Conservation (phyloP, 2,329 filamentous ascomycete species). For the Fusarium newnesense region DNA sequence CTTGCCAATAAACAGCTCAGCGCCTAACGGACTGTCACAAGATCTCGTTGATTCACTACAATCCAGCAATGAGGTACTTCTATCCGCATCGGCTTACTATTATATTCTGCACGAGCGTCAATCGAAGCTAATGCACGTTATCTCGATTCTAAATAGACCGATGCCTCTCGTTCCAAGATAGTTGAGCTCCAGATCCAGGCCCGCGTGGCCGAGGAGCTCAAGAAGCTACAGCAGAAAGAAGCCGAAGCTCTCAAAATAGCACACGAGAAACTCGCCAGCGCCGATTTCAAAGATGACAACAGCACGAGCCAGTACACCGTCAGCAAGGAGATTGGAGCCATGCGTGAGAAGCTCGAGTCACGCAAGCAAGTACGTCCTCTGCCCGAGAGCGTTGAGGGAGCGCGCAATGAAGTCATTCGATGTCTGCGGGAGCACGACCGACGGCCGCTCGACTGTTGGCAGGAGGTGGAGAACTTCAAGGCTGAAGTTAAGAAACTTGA, state of each 20-base stretch:
- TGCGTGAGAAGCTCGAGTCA: constrained; percentile 69
- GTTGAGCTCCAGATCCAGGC: constrained; percentile 89
- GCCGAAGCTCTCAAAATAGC: constrained; percentile 74
- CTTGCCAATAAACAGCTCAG: constrained; percentile 50
- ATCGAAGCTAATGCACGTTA: constrained; percentile 24
- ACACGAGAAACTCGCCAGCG: constrained; percentile 70
- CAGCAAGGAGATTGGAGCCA: constrained; percentile 67
- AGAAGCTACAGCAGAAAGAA: constrained; percentile 78
- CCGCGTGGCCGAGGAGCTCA: constrained; percentile 87
- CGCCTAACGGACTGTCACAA: constrained; percentile 73
- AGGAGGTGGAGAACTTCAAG: constrained; percentile 92
- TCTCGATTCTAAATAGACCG: constrained; percentile 71
- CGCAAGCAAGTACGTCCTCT: constrained; percentile 74
- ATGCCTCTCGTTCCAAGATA: constrained; percentile 84
- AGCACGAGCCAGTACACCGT: constrained; percentile 59
- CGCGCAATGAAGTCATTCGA: constrained; percentile 78
- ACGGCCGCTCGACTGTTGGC: constrained; percentile 92
- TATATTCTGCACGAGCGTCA: not conserved
- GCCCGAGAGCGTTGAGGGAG: constrained; percentile 77
- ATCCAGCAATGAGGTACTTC: constrained; percentile 81
- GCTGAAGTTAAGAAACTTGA: constrained; percentile 87
- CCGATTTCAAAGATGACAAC: constrained; percentile 48
- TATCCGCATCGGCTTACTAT: not conserved
- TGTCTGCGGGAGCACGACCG: constrained; percentile 88
- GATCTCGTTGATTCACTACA: constrained; percentile 86